phyloP scores from a whole-genome alignment of 1,284 basidiomycete species.

The Xerocomus minutiporus region DNA sequence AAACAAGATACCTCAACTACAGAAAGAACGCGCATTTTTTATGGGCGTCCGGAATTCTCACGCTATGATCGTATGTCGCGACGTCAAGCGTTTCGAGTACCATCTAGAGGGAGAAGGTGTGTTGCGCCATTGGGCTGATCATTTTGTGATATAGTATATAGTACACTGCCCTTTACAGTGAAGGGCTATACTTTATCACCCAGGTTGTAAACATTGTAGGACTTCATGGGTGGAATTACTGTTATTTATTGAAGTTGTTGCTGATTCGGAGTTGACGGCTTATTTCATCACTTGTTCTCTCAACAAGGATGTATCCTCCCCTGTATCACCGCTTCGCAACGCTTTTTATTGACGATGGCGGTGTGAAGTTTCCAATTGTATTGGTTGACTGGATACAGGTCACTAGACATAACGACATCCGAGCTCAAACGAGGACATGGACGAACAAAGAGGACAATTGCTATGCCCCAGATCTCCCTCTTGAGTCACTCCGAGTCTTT shows the following conservation, averaged over 20 bases:
- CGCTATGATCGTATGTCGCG: constrained; percentile 63
- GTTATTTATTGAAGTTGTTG: background rate
- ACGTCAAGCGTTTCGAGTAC: constrained; percentile 52
- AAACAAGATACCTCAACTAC: constrained; percentile 60
- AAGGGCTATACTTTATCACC: background rate
- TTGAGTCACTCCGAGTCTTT: background rate
- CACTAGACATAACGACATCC: background rate
- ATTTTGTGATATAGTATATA: constrained; percentile 43
- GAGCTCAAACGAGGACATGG: background rate
- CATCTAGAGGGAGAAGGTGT: constrained; percentile 60
- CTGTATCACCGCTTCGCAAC: constrained; percentile 1
- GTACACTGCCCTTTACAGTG: background rate
- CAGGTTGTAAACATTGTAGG: background rate
- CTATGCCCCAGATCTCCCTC: too few relatives aligned
- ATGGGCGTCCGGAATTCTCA: constrained; percentile 58
- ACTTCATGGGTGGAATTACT: background rate
- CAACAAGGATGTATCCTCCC: too few relatives aligned
- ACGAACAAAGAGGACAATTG: constrained; percentile 5
- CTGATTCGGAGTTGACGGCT: too few relatives aligned
- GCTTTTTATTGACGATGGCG: background rate
- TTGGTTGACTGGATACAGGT: constrained; percentile 12
- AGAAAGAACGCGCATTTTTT: constrained; percentile 66
- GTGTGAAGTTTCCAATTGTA: constrained; percentile 5
- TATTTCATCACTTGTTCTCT: too few relatives aligned
- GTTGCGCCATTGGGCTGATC: constrained; percentile 65